phyloP scores from a whole-genome alignment of 805 yeast genomes.

The Teunomyces panamensis region DNA sequence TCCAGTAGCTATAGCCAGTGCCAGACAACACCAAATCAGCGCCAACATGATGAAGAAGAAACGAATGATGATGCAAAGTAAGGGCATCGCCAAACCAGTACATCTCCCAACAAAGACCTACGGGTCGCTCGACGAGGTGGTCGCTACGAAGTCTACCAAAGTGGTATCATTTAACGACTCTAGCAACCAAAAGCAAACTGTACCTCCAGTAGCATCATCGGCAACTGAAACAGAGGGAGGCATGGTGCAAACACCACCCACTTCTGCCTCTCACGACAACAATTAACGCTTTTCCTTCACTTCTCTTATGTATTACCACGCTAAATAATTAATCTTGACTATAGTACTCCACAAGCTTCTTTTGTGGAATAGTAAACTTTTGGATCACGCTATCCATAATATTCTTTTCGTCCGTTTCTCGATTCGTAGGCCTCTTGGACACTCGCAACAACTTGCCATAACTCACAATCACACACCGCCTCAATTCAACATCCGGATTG shows the following conservation, averaged over 20 bases:
- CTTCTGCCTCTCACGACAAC: slow-evolving; percentile 9
- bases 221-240: slow-evolving; percentile 5
- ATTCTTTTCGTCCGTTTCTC: slow-evolving; percentile 10
- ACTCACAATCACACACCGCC: slow-evolving; percentile 35
- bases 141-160: not conserved
- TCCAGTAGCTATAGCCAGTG: slow-evolving; percentile 14
- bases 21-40: slow-evolving; percentile 31
- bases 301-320: slow-evolving; percentile 3
- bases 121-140: slow-evolving; percentile 1
- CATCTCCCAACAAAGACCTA: slow-evolving; percentile 1
- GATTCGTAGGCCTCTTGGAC: slow-evolving; percentile 15
- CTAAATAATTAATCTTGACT: slow-evolving; percentile 14
- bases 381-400: slow-evolving; percentile 29
- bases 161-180: slow-evolving; percentile 1
- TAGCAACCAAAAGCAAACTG: slow-evolving; percentile 3
- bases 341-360: slow-evolving; percentile 47
- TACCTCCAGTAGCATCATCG: slow-evolving; percentile 4
- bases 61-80: slow-evolving; percentile 20
- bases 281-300: slow-evolving; percentile 1
- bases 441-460: slow-evolving; percentile 35
- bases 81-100: slow-evolving; percentile 2
- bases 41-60: slow-evolving; percentile 34
- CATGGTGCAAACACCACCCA: slow-evolving; percentile 12
- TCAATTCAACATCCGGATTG: slow-evolving; percentile 31
- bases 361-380: slow-evolving; percentile 41